Evolutionary conservation across 1,284 basidiomycete species (phyloP), one percentile per base, ranked within the genome.

Genomic region (Irpex lacteus): DNA sequence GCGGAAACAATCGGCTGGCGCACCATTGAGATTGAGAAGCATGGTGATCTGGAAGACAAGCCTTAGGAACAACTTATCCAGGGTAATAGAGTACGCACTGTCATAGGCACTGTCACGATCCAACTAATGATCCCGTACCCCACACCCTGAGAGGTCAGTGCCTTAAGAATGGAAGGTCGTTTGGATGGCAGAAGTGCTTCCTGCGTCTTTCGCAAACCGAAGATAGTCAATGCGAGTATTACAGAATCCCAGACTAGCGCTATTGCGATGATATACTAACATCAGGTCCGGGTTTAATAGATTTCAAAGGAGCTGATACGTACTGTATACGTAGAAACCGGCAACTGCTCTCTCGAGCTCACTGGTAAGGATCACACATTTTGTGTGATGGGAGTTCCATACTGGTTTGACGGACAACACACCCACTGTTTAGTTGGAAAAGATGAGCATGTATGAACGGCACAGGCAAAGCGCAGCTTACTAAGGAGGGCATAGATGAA

Each of bases 281-380:
- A 40, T 44, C 18, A 7, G 21, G 13, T 21, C 11, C 32, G 34
- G 8, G 52, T 26, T 26, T 26, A 26, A 26, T 18, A 32, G 52
- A 32, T 37, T 26, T 36, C 11, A 6, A 26, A 26, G 26, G 19
- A 37, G 32, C 11, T 7, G 26, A 54, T 9, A 55, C 60, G 18
- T 55, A 61, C 60, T 61, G 34, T 54, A 61, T 36, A 61, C 6
- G 37, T 61, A 61, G 52, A 61, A 61, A 5, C 34, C 34, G 9
- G 52, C 32, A 21, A 61, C 26, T n/a, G 34, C 60, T 9, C 18
- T 34, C 15, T 50, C 15, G 11, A 38, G 26, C 15, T 26, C 47
- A 26, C 19, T 7, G 21, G 53, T 13, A 8, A 58, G 15, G 18
- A 47, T 7, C 15, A 58, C 47, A 44, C 61, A 62, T 8, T 19